A percentile compares a stretch with the other conserved stretches of the same genome.
Conservation (phyloP, 768 basidiomycete genomes). For the Russula olivacea region DNA sequence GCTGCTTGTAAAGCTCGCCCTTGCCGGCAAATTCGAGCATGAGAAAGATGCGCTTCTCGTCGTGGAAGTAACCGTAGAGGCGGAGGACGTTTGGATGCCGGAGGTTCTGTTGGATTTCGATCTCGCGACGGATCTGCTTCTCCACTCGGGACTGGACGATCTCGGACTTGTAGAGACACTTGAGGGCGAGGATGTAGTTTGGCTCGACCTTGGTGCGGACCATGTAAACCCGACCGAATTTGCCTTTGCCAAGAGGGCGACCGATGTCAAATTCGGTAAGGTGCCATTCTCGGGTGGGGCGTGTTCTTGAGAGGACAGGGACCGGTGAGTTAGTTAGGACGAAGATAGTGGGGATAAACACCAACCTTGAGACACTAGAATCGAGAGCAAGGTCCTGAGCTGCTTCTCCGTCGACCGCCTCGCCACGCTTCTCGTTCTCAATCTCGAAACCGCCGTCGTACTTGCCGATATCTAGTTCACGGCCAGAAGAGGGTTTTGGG, state of each 20-base stretch:
- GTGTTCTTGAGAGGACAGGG: constrained; percentile 38
- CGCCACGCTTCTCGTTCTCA: constrained; percentile 78
- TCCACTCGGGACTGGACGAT: constrained; percentile 88
- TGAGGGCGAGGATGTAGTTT: constrained; percentile 91
- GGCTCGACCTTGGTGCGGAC: constrained; percentile 86
- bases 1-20: constrained; percentile 95
- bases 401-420: constrained; percentile 67
- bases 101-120: constrained; percentile 96
- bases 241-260: constrained; percentile 95
- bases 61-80: constrained; percentile 96
- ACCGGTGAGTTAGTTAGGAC: constrained; percentile 10
- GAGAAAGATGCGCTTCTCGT: constrained; percentile 93
- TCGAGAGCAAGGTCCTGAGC: constrained; percentile 80
- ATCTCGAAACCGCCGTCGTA: constrained; percentile 98
- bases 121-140: constrained; percentile 95
- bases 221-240: constrained; percentile 99
- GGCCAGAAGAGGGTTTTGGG: constrained; percentile 25
- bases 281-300: constrained; percentile 79
- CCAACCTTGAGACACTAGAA: constrained; percentile 66
- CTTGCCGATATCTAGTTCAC: constrained; percentile 66
- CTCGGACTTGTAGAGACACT: constrained; percentile 95
- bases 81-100: constrained; percentile 93
- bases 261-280: constrained; percentile 90
- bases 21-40: constrained; percentile 98
- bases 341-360: constrained; percentile 11